Base-by-base conservation (phyloP, 306 rosid species). In the Pterocarpus santalinus region DNA sequence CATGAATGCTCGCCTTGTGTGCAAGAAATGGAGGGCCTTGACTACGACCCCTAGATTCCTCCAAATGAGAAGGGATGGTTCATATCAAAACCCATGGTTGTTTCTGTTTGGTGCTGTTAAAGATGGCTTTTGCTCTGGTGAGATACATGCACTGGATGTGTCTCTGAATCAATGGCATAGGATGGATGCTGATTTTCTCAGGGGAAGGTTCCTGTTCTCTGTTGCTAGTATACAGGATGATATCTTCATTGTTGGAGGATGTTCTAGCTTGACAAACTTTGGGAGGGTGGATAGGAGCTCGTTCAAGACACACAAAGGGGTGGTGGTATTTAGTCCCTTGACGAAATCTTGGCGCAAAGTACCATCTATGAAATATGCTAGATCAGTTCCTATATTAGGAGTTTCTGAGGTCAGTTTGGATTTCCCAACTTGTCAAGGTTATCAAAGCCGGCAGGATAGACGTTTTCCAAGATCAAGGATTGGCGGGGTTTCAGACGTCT, bases 1-100 rank as follows among this genome's bases (percentile, higher is more conserved):
- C 80, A 94, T 94, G 98, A 93, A 92, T 78, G 97, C 99, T 2
- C 97, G 99, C 28, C 98, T 96, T 72, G 99, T 96, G 68, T 96
- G 99, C 90, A 96, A 86, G 87, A 96, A 92, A 72, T 96, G 99
- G 99, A 89, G 90, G 84, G 81, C 87, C 83, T 77, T 96, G 86
- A 93, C 97, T 28, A 85, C 94, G 83, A 89, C 97, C 55, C 80
- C 88, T 63, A 95, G 99, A 61, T 96, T 96, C 80, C 88, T 92
- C 70, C 93, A 92, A 74, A 83, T 96, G 97, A 93, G 99, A 87
- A 88, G 80, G 75, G 98, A 93, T 65, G 97, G 98, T 51, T 88
- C 76, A n/a, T 83, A 89, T 88, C 94, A 85, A 80, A 93, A 82
- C 84, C 94, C 98, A 22, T 96, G 99, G 99, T 62, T 94, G 82